Evolutionary conservation across 164 flowering plant species (phyloP), one percentile per base, ranked within the genome.

Genomic region (Tetrastigma voinierianum): DNA sequence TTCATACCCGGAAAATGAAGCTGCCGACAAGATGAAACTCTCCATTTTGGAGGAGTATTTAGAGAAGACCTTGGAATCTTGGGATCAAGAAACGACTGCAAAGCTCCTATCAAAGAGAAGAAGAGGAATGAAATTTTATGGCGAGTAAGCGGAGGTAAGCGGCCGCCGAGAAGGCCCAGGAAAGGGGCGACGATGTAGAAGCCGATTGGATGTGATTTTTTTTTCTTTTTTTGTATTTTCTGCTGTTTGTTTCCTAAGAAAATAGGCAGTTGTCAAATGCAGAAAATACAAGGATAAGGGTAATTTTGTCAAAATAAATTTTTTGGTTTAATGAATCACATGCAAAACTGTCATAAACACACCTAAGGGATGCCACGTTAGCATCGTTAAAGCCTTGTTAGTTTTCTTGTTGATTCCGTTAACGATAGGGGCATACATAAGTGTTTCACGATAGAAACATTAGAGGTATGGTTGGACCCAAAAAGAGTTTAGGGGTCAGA

Each of bases 11-110:
- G 6, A 32, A 76, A 69, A n/a, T n/a, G 62, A 67, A 23, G 82
- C 71, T 59, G 78, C 79, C 43, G 69, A 74, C 11, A 81, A 78
- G 72, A 74, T 82, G 78, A 78, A 79, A 32, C 67, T 70, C 19
- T 62, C 70, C 51, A 61, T 81, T 58, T 57, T 68, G 15, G 77
- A 54, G 58, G 80, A 49, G 5, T 81, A 51, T n/a, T 51, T n/a
- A 10, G 61, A n/a, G n/a, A 59, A n/a, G 78, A 73, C 89, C 91
- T n/a, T 87, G 92, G 92, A 89, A 86, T 77, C 72, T 89, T 69
- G 76, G 95, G 76, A 86, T 9, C 73, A 89, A 66, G 73, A 88
- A 59, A 84, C 83, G 7, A 81, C 78, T 49, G 71, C 74, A 79
- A 79, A 70, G 74, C 71, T 19, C 71, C 81, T 90, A 5, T 72